Percentiles rank a stretch among this genome's conserved stretches.
Evolutionary conservation across 2,329 filamentous ascomycete species (phyloP).

Genomic region (Coniochaeta prunicola): DNA sequence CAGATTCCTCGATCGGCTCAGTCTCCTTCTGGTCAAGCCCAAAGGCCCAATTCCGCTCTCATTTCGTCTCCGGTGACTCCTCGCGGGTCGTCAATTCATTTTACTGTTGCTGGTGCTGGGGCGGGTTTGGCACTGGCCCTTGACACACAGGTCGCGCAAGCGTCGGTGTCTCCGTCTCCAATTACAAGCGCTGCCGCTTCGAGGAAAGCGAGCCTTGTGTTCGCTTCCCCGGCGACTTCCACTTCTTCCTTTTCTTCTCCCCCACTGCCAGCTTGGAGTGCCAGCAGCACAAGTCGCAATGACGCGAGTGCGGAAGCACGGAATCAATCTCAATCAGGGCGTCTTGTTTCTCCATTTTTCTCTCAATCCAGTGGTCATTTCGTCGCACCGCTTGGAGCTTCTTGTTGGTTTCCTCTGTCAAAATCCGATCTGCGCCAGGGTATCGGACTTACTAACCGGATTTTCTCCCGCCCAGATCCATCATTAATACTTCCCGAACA

Average conservation of each 20-base stretch:
- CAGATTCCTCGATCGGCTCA: constrained; percentile 24
- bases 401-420: constrained; percentile 43
- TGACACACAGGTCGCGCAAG: constrained; percentile 19
- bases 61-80: constrained; percentile 16
- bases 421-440: constrained; percentile 7
- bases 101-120: constrained; percentile 8
- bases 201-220: constrained; percentile 18
- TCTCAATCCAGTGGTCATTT: constrained; percentile 46
- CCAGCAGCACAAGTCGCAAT: constrained; percentile 14
- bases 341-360: constrained; percentile 37
- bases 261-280: constrained; percentile 19
- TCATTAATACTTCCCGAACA: constrained; percentile 47
- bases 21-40: constrained; percentile 10
- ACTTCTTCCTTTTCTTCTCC: constrained; percentile 17
- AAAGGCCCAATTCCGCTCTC: constrained; percentile 8
- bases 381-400: constrained; percentile 41
- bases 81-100: constrained; percentile 14
- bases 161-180: constrained; percentile 16
- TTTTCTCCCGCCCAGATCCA: constrained; percentile 34
- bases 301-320: constrained; percentile 13
- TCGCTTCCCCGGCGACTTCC: constrained; percentile 21
- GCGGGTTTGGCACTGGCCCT: neutral
- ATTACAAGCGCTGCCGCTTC: constrained; percentile 9
- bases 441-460: constrained; percentile 26
- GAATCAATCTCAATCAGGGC: constrained; percentile 14